phyloP scores from a whole-genome alignment of 148 eudicot species.

The Chenopodium formosanum region DNA sequence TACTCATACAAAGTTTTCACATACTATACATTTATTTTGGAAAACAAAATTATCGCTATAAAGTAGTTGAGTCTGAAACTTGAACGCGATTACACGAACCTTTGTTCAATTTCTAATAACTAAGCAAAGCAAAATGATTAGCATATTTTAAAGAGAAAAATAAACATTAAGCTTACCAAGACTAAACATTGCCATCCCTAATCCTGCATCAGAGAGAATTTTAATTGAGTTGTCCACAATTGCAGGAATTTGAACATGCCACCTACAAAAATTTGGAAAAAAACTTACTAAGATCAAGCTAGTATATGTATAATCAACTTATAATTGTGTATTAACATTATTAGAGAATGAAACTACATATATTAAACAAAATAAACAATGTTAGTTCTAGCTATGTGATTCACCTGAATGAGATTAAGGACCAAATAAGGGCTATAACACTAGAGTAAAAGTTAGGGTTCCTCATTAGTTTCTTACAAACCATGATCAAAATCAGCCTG shows the following conservation, averaged over 20 bases:
- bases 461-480: slow-evolving; percentile 76
- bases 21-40: too few species aligned
- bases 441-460: slow-evolving; percentile 87
- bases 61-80: too few species aligned
- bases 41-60: too few species aligned
- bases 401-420: slow-evolving; percentile 70
- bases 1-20: too few species aligned
- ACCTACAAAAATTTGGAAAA: slow-evolving; percentile 34
- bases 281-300: too few species aligned
- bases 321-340: too few species aligned
- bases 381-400: background rate
- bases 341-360: background rate
- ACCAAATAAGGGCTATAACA: slow-evolving; percentile 76
- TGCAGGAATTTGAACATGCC: slow-evolving; percentile 61
- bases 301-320: background rate
- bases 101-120: too few species aligned
- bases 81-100: too few species aligned
- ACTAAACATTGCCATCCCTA: slow-evolving; percentile 96
- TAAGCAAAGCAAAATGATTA: too few species aligned
- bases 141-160: too few species aligned
- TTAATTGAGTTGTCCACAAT: slow-evolving; percentile 64
- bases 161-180: slow-evolving; percentile 47
- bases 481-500: slow-evolving; percentile 75
- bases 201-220: slow-evolving; percentile 80
- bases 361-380: too few species aligned